A percentile compares a stretch with the other conserved stretches of the same genome.
Conservation (phyloP, 2,329 filamentous ascomycete genomes). For the Fonsecaea erecta region DNA sequence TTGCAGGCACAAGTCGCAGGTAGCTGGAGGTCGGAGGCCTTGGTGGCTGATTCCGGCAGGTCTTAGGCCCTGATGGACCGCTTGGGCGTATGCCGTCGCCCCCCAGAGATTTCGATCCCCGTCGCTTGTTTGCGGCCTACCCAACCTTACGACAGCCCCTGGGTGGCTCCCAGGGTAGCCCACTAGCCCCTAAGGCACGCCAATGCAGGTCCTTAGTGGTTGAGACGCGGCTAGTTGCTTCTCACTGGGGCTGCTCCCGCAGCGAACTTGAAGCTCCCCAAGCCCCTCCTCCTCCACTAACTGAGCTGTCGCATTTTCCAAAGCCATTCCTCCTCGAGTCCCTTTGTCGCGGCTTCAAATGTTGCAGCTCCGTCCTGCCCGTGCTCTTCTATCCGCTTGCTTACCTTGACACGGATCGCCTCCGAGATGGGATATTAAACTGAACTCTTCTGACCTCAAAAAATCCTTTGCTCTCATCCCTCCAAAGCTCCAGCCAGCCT, state of each 20-base stretch:
- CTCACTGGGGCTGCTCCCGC: neutral
- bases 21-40: neutral
- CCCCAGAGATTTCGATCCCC: neutral
- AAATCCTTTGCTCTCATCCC: neutral
- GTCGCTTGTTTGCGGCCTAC: neutral
- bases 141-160: neutral
- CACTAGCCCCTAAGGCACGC: conserved; percentile 5
- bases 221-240: conserved; percentile 1
- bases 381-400: neutral
- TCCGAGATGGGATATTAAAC: neutral
- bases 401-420: neutral
- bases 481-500: neutral
- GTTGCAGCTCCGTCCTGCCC: conserved; percentile 2
- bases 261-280: neutral
- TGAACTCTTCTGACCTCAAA: neutral
- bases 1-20: conserved; percentile 3
- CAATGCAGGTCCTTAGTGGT: conserved; percentile 18
- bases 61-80: neutral
- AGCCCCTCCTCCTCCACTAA: neutral
- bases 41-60: neutral
- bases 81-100: neutral
- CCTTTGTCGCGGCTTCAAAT: conserved; percentile 6
- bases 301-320: conserved; percentile 13
- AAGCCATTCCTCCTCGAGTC: neutral
- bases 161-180: neutral